Conservation (phyloP, 106 monocot genomes). For the Narthecium ossifragum region DNA sequence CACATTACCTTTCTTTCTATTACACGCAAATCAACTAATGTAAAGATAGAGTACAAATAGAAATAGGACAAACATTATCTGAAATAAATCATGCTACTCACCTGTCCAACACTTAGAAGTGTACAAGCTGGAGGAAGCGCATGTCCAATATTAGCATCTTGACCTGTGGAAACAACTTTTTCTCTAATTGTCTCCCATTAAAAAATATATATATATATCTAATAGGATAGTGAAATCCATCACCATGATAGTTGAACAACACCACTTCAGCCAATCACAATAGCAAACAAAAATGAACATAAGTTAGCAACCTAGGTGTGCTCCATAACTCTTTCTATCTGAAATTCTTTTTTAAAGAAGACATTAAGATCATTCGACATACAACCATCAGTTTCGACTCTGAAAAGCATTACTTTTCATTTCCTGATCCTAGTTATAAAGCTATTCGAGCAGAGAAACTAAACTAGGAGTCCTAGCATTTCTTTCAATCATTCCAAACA, state of each 20-base stretch:
- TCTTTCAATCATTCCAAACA: no score
- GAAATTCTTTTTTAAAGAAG: no score
- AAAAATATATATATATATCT: background rate
- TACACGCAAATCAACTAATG: background rate
- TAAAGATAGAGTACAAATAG: background rate
- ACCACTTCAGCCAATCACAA: background rate
- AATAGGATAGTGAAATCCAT: background rate
- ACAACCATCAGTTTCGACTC: no score
- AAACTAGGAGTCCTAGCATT: no score
- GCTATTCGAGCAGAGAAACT: no score
- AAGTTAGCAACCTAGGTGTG: background rate
- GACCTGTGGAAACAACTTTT: constrained; percentile 22
- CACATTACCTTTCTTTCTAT: no score
- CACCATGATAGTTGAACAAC: background rate
- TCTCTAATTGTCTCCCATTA: background rate
- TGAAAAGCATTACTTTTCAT: no score
- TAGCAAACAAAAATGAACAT: background rate
- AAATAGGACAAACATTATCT: background rate
- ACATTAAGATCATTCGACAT: no score
- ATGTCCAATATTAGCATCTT: constrained; percentile 35
- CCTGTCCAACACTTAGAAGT: constrained; percentile 53
- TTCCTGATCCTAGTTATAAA: no score
- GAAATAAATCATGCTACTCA: no score
- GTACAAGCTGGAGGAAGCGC: constrained; percentile 43
- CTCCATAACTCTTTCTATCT: no score